Evolutionary conservation across 495 filamentous ascomycete species (phyloP).

Genomic region (Xylaria curta): DNA sequence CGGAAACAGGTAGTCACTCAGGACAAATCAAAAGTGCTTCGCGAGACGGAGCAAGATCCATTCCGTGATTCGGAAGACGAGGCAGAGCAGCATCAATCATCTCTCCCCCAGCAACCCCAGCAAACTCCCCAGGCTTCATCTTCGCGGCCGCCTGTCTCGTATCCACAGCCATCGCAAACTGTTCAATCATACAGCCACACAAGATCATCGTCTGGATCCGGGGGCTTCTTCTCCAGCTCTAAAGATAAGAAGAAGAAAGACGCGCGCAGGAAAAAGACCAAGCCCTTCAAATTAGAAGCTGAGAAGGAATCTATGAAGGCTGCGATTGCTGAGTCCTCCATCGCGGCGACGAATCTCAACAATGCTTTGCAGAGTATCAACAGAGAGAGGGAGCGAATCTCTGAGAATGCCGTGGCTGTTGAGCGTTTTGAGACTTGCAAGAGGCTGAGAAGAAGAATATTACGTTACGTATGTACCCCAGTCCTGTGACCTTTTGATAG

Average conservation of each 20-base stretch:
- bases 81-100: conserved; percentile 37
- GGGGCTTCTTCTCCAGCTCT: conserved; percentile 38
- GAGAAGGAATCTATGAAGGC: conserved; percentile 86
- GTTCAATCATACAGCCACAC: conserved; percentile 44
- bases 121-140: conserved; percentile 36
- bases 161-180: conserved; percentile 37
- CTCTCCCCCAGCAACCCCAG: conserved; percentile 17
- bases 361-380: conserved; percentile 93
- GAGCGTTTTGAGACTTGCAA: conserved; percentile 87
- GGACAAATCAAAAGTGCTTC: conserved; percentile 78
- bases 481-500: background rate
- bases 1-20: conserved; percentile 66
- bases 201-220: conserved; percentile 39
- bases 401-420: conserved; percentile 78
- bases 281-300: conserved; percentile 80
- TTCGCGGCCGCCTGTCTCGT: conserved; percentile 43
- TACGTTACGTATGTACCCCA: conserved; percentile 70
- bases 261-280: conserved; percentile 56
- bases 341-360: conserved; percentile 87
- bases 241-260: conserved; percentile 58
- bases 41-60: conserved; percentile 70
- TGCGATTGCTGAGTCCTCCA: conserved; percentile 81
- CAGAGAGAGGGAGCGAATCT: conserved; percentile 85
- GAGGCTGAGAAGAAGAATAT: conserved; percentile 76
- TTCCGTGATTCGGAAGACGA: conserved; percentile 69